Evolutionary conservation across 306 rosid genomes (phyloP).

Genomic region (Lathyrus tuberosus): DNA sequence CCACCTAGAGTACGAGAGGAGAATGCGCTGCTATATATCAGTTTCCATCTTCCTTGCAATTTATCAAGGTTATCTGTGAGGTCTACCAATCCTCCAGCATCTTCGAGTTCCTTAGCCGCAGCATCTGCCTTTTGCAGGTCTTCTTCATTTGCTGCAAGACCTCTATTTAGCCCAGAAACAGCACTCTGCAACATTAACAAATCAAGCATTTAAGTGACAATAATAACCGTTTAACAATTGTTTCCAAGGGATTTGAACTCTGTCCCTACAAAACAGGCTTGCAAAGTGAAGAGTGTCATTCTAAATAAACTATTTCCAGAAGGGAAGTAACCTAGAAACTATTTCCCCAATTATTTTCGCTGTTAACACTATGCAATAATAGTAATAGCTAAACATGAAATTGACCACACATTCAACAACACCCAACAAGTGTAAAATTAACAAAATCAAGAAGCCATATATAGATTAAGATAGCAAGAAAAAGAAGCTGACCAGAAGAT

Average conservation of each 20-base stretch:
- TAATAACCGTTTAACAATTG: no score
- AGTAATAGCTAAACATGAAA: neutral
- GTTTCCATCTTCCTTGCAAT: constrained; percentile 95
- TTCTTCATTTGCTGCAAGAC: constrained; percentile 84
- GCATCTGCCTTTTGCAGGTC: constrained; percentile 80
- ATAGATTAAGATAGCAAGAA: neutral
- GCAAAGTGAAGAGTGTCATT: no score
- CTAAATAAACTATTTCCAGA: no score
- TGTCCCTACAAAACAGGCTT: no score
- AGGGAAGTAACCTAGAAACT: neutral
- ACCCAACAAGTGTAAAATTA: constrained; percentile 1
- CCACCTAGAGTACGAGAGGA: constrained; percentile 90
- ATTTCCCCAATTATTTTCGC: constrained; percentile 4
- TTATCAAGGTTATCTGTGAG: constrained; percentile 65
- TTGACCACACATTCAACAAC: neutral
- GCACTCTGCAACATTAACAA: constrained; percentile 66
- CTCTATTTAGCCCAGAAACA: constrained; percentile 91
- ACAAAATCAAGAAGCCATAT: neutral
- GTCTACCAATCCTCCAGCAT: constrained; percentile 73
- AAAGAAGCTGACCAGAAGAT: constrained; percentile 61
- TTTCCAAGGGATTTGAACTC: no score
- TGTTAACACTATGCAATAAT: neutral
- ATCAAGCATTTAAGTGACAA: constrained; percentile 5
- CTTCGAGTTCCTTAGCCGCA: constrained; percentile 88
- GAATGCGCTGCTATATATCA: constrained; percentile 89